These are phyloP conservation scores for Cucumis cinereus DNA, from an alignment of 306 rosid genomes.

Conservation along the genomic window DNA sequence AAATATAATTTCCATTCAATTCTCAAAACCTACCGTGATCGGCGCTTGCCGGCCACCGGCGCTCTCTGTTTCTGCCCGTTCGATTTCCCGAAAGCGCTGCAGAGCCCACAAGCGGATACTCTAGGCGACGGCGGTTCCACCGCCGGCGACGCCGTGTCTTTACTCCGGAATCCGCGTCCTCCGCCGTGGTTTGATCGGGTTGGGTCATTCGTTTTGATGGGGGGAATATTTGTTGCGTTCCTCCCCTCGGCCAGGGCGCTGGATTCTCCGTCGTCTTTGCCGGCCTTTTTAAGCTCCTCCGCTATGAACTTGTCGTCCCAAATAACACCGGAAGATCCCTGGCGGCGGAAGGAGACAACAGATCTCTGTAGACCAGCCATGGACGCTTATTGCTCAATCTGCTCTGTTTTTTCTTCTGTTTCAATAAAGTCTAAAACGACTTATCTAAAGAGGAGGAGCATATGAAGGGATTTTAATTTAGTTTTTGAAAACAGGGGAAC, in stretches of 20 bases:
- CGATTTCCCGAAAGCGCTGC: constrained; percentile 43
- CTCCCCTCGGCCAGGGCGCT: constrained; percentile 4
- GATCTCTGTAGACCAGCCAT: constrained; percentile 91
- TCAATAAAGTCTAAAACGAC: neutral
- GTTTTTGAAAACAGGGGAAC: neutral
- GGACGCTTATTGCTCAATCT: neutral
- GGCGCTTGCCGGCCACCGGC: constrained; percentile 19
- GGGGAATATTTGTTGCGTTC: constrained; percentile 1
- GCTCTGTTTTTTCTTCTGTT: constrained; percentile 1
- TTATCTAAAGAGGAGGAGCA: neutral
- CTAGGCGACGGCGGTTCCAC: constrained; percentile 83
- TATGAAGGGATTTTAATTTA: neutral
- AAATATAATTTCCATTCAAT: neutral
- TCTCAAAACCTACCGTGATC: constrained; percentile 22
- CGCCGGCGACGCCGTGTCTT: constrained; percentile 41
- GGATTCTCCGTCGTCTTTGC: constrained; percentile 7
- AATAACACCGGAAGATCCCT: constrained; percentile 77
- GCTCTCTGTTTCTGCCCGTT: constrained; percentile 22
- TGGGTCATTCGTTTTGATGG: constrained; percentile 23
- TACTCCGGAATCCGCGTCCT: constrained; percentile 38
- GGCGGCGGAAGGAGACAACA: constrained; percentile 59
- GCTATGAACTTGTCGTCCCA: constrained; percentile 62
- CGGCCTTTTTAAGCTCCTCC: constrained; percentile 32
- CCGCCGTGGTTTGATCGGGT: constrained; percentile 46
- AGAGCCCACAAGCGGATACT: constrained; percentile 61